These are phyloP conservation scores for Papiliotrema laurentii DNA, from an alignment of 1,284 basidiomycete genomes.

Conservation along the genomic window DNA sequence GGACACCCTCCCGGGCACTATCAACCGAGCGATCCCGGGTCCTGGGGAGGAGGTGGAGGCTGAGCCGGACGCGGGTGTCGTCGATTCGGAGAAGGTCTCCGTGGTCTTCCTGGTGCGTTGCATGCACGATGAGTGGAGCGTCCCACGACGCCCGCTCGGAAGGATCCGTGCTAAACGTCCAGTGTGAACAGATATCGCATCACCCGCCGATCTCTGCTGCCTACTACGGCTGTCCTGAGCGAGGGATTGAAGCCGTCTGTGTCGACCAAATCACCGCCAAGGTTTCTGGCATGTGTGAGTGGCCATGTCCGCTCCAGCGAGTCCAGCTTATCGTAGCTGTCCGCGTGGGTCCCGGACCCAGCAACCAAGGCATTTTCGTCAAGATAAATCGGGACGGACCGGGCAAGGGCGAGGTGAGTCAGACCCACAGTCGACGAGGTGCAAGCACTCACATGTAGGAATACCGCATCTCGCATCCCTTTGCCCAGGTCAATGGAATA, in stretches of 20 bases:
- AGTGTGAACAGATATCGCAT: constrained; percentile 85
- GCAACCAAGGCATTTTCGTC: constrained; percentile 85
- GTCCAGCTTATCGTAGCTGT: constrained; percentile 50
- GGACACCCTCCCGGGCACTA: constrained; percentile 7
- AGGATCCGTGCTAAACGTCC: too few relatives aligned
- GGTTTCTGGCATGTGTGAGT: constrained; percentile 68
- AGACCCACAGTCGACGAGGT: too few relatives aligned
- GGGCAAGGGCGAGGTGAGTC: constrained; percentile 65
- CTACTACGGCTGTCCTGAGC: constrained; percentile 69
- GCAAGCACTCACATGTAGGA: constrained; percentile 30
- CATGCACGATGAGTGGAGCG: neutral
- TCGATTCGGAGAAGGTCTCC: constrained; percentile 54
- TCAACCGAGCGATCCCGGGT: constrained; percentile 32
- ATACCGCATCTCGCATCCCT: constrained; percentile 85
- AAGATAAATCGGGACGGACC: constrained; percentile 63
- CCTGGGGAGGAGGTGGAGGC: constrained; percentile 43
- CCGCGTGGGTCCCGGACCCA: constrained; percentile 72
- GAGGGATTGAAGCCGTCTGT: constrained; percentile 66
- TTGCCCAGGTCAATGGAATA: constrained; percentile 86
- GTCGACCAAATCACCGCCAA: constrained; percentile 88
- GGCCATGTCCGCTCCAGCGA: neutral
- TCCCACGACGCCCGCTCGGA: too few relatives aligned
- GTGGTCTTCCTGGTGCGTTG: constrained; percentile 58
- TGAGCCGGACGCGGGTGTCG: constrained; percentile 46
- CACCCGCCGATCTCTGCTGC: constrained; percentile 93